Evolutionary conservation across 169 alveolate genomes (phyloP).

Genomic region (Plasmodium coatneyi): DNA sequence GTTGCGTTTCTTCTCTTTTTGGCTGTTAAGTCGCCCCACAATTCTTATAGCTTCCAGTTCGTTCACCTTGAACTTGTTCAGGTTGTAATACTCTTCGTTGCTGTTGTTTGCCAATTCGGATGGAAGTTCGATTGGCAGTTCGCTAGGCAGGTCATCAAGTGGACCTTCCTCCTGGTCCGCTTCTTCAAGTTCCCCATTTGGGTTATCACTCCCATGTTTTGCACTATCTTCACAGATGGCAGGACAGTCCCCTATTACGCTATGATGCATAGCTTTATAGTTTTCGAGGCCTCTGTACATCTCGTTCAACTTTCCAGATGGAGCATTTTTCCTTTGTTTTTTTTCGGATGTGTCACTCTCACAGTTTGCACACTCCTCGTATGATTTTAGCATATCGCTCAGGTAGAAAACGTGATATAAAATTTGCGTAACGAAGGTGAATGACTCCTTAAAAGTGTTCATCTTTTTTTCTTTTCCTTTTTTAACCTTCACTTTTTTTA

Average conservation of each 20-base stretch:
- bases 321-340: background rate
- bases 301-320: background rate
- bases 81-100: background rate
- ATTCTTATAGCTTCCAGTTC: background rate
- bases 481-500: constrained; percentile 29
- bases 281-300: background rate
- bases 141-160: background rate
- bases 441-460: constrained; percentile 23
- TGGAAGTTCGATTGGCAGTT: background rate
- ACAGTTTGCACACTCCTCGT: constrained; percentile 22
- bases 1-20: background rate
- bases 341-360: background rate
- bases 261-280: background rate
- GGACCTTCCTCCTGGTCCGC: background rate
- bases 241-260: background rate
- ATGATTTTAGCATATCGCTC: constrained; percentile 15
- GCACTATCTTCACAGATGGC: background rate
- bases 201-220: background rate
- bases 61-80: background rate
- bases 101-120: background rate
- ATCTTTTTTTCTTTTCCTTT: background rate
- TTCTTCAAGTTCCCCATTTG: background rate
- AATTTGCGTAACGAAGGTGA: constrained; percentile 25
- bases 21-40: background rate
- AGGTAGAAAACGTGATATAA: constrained; percentile 47